These are phyloP conservation scores for Aspergillus melleus DNA, from an alignment of 2,329 filamentous ascomycete genomes.

Conservation along the genomic window DNA sequence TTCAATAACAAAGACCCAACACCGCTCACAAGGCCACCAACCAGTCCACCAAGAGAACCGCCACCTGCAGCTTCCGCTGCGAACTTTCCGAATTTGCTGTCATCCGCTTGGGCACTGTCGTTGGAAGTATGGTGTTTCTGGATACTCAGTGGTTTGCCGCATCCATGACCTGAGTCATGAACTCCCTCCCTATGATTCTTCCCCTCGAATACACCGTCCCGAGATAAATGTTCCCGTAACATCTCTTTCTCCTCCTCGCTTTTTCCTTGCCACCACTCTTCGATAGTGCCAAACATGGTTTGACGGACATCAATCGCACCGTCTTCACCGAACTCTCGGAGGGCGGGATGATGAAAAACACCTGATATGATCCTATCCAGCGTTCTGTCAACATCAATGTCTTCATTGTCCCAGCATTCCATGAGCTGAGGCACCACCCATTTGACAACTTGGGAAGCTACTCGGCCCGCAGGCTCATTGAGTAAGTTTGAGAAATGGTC, in stretches of 20 bases:
- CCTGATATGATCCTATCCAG: conserved; percentile 76
- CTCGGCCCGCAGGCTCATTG: conserved; percentile 83
- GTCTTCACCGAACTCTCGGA: conserved; percentile 68
- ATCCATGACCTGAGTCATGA: conserved; percentile 81
- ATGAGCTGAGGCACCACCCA: conserved; percentile 92
- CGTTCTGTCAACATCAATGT: conserved; percentile 66
- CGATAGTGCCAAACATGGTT: conserved; percentile 76
- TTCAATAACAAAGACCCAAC: conserved; percentile 64
- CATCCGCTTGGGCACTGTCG: conserved; percentile 13
- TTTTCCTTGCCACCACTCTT: conserved; percentile 79
- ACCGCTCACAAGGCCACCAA: conserved; percentile 65
- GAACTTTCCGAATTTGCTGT: conserved; percentile 48
- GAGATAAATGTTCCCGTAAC: conserved; percentile 73
- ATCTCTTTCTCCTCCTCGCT: conserved; percentile 62
- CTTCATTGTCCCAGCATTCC: conserved; percentile 79
- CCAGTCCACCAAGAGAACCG: conserved; percentile 66
- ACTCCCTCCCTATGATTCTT: conserved; percentile 86
- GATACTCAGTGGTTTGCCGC: conserved; percentile 76
- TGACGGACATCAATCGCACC: conserved; percentile 70
- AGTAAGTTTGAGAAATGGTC: conserved; percentile 91
- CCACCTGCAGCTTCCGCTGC: conserved; percentile 63
- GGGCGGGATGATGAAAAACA: conserved; percentile 85
- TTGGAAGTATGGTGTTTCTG: conserved; percentile 52
- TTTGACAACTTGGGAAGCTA: conserved; percentile 73
- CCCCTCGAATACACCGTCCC: conserved; percentile 72